These are phyloP conservation scores for Monosporozyma yasuniensis DNA, from an alignment of 805 yeast species.

Conservation along the genomic window DNA sequence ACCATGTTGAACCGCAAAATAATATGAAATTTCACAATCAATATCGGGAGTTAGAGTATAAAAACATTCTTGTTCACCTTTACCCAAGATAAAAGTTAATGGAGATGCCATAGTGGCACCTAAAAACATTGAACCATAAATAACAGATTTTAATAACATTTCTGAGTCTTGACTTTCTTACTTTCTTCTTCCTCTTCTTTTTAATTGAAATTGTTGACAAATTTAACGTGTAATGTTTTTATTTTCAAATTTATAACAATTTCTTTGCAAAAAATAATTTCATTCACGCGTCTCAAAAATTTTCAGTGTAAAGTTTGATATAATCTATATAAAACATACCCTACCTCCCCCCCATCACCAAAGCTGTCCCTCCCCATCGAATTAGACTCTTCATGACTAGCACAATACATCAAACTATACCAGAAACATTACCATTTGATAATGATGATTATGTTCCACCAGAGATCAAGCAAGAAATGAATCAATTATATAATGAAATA, in stretches of 20 bases:
- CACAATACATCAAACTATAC: not conserved
- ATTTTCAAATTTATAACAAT: not conserved
- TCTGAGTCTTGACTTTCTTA: not conserved
- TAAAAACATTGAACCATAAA: not conserved
- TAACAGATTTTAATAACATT: not conserved
- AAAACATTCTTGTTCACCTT: constrained; percentile 21
- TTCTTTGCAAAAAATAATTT: not conserved
- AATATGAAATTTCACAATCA: constrained; percentile 45
- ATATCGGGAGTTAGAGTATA: constrained; percentile 40
- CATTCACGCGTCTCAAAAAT: not conserved
- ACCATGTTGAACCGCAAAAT: constrained; percentile 27
- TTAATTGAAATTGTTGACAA: too few relatives aligned
- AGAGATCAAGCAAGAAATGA: constrained; percentile 51
- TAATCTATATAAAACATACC: not conserved
- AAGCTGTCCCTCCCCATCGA: too few relatives aligned
- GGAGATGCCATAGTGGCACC: constrained; percentile 10
- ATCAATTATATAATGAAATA: constrained; percentile 44
- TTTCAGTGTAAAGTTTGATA: not conserved
- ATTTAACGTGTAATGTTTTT: too few relatives aligned
- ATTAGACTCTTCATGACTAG: not conserved
- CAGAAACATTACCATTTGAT: constrained; percentile 23
- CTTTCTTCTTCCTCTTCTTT: too few relatives aligned
- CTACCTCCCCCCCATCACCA: too few relatives aligned
- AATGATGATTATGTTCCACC: constrained; percentile 32
- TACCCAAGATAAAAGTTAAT: constrained; percentile 22